Evolutionary conservation across 2,329 filamentous ascomycete species (phyloP).

Genomic region (Colletotrichum orchidophilum): DNA sequence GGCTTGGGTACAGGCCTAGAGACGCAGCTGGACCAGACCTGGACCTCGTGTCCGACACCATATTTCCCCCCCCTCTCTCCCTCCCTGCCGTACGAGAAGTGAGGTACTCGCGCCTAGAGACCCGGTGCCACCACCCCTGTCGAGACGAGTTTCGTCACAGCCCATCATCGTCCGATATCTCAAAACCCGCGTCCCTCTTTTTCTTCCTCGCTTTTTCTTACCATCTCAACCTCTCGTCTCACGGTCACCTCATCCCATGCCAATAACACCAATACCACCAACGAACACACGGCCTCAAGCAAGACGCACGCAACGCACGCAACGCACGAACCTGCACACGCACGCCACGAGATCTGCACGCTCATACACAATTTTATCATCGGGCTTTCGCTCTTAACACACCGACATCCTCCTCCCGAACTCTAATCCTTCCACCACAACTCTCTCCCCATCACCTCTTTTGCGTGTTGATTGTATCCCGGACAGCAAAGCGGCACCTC

Average conservation of each 20-base stretch:
- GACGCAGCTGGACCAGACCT: background rate
- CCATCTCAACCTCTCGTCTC: background rate
- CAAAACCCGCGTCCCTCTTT: slow-evolving; percentile 2
- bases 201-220: background rate
- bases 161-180: slow-evolving; percentile 31
- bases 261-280: background rate
- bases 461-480: background rate
- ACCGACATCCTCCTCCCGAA: background rate
- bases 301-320: background rate
- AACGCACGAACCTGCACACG: slow-evolving; percentile 18
- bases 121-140: background rate
- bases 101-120: background rate
- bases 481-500: background rate
- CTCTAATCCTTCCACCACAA: background rate
- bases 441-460: background rate
- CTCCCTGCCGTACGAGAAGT: background rate
- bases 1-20: background rate
- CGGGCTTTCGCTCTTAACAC: slow-evolving; percentile 18
- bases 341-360: slow-evolving; percentile 24
- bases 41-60: background rate
- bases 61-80: background rate
- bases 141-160: slow-evolving; percentile 33
- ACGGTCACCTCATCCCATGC: slow-evolving; percentile 23
- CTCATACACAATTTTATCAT: background rate
- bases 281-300: background rate